Conservation (phyloP, 495 filamentous ascomycete species). For the Niebla homalea region DNA sequence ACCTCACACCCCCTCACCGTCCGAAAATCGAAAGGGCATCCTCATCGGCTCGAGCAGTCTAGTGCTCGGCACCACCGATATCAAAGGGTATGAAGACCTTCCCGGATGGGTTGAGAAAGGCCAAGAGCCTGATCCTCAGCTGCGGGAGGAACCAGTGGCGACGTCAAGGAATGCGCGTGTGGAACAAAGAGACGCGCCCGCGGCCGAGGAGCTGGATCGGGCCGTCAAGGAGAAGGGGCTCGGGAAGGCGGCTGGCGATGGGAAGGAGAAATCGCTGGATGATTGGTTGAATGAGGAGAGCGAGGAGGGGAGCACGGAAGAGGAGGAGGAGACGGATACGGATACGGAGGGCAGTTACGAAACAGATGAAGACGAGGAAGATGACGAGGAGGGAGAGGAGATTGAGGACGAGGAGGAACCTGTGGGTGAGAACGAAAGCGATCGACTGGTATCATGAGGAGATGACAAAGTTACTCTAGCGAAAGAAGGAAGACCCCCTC, state of each 20-base stretch:
- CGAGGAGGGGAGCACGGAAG: constrained; percentile 29
- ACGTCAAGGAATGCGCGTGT: constrained; percentile 19
- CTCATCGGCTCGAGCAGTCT: constrained; percentile 73
- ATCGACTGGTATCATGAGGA: too few relatives aligned
- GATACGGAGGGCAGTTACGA: constrained; percentile 44
- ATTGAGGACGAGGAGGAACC: constrained; percentile 14
- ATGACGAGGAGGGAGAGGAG: constrained; percentile 18
- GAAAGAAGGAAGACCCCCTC: too few relatives aligned
- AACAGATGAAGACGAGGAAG: constrained; percentile 24
- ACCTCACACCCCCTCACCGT: constrained; percentile 73
- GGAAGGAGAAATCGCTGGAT: constrained; percentile 56
- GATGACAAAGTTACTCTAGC: too few relatives aligned
- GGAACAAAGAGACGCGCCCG: constrained; percentile 32
- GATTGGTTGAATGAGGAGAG: constrained; percentile 74
- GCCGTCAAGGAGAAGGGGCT: constrained; percentile 32
- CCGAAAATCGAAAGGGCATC: constrained; percentile 60
- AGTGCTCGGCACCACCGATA: constrained; percentile 59
- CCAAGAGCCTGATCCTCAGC: constrained; percentile 58
- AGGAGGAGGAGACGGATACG: constrained; percentile 33
- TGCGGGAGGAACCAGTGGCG: constrained; percentile 41
- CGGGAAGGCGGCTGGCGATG: constrained; percentile 17
- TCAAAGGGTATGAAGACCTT: constrained; percentile 62
- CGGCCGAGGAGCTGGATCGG: constrained; percentile 51
- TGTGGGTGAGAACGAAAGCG: too few relatives aligned
- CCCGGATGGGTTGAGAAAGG: constrained; percentile 77